Evolutionary conservation across 305 asterid species (phyloP), one percentile per base, ranked within the genome.

Genomic region (Petunia hybrid): DNA sequence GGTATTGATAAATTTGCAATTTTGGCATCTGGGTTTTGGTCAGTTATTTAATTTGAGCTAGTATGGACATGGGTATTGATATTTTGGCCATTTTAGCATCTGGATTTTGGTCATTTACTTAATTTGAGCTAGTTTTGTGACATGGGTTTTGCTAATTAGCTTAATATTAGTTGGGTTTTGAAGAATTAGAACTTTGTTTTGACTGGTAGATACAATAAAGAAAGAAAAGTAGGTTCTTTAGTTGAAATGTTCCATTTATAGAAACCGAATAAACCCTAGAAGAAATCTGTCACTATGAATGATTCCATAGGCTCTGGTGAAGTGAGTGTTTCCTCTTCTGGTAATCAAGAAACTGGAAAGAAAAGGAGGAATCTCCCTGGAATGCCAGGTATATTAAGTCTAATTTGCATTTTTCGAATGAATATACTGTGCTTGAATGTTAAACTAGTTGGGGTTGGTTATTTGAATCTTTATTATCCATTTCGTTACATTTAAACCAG

Each of bases 321-420:
- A 65, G 86, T 85, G 62, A 83, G 86, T 76, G 88, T 68, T 69
- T 84, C 90, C 76, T 89, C 92, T 69, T 82, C 91, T 9, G 92
- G 90, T 8, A 85, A 86, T 73, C 89, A 87, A 83, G 71, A 89
- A 39, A 61, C 86, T 6, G 80, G 80, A 76, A 94, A 94, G 92
- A 93, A 88, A 87, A 94, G 90, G 86, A 82, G 98, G 56, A 94
- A 89, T 88, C 95, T 92, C n/a, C 98, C 97, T 7, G 97, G 97
- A 78, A 91, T 89, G 96, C 98, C 97, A 83, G 96, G 97, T 94
- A 89, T 84, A 43, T 16, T 41, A 7, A 5, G 10, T 40, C 12
- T 2, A 6, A 6, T 67, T 68, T 68, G 39, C 55, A 68, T 7
- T 42, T 16, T 14, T 2, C 67, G 35, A 76, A n/a, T 3, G 39